phyloP scores from a whole-genome alignment of 2,329 filamentous ascomycete species.

The Paraphoma chrysanthemicola region DNA sequence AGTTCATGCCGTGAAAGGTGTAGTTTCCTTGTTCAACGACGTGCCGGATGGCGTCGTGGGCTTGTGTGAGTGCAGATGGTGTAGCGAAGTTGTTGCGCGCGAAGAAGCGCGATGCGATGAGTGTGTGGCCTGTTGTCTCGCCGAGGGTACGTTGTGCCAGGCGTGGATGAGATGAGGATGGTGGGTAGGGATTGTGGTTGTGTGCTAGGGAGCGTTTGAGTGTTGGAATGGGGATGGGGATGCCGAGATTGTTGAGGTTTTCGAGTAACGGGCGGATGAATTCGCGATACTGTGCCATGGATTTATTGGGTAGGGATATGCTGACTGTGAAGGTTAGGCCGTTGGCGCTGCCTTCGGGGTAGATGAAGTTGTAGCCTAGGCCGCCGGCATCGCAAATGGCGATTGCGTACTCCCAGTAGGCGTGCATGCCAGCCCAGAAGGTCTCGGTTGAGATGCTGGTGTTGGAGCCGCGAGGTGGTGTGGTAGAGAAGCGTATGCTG shows the following conservation, averaged over 20 bases:
- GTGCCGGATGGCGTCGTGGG: slow-evolving; percentile 21
- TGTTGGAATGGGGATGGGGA: slow-evolving; percentile 18
- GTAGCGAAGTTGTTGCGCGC: slow-evolving; percentile 18
- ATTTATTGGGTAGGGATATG: slow-evolving; percentile 24
- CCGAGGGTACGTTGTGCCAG: slow-evolving; percentile 12
- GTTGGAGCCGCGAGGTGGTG: slow-evolving; percentile 11
- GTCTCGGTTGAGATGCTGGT: slow-evolving; percentile 21
- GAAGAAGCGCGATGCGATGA: slow-evolving; percentile 36
- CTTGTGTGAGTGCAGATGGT: slow-evolving; percentile 3
- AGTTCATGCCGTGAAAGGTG: slow-evolving; percentile 36
- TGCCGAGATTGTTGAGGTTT: slow-evolving; percentile 23
- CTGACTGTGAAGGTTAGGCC: slow-evolving; percentile 29
- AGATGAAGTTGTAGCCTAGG: slow-evolving; percentile 37
- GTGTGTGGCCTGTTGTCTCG: slow-evolving; percentile 28
- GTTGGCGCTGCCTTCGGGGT: slow-evolving; percentile 10
- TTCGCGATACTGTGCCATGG: slow-evolving; percentile 12
- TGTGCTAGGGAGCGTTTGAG: slow-evolving; percentile 6
- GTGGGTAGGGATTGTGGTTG: background rate
- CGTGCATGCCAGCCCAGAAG: slow-evolving; percentile 35
- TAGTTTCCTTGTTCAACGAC: slow-evolving; percentile 28
- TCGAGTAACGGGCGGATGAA: slow-evolving; percentile 27
- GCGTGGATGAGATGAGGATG: background rate
- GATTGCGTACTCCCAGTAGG: slow-evolving; percentile 23
- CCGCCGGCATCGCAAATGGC: slow-evolving; percentile 29
- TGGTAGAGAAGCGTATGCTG: slow-evolving; percentile 30